A percentile compares a stretch with the other conserved stretches of the same genome.
These are phyloP conservation scores for Meyerozyma smithsonii DNA, from an alignment of 1,139 yeast genomes.

Conservation along the genomic window DNA sequence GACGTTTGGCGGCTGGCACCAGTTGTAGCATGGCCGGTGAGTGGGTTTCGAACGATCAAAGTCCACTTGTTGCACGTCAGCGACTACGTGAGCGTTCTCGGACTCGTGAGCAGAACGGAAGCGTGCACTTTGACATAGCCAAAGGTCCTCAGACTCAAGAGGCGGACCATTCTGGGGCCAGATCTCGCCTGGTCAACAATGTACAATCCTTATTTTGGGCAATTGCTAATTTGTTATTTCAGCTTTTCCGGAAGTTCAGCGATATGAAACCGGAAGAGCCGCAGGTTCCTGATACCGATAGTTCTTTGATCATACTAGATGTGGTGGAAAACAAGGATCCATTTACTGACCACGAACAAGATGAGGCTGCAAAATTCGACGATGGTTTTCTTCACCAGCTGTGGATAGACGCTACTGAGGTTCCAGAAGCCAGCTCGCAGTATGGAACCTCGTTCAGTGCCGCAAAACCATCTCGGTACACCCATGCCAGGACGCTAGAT, in stretches of 20 bases:
- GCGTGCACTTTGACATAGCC: too few relatives aligned
- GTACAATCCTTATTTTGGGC: neutral
- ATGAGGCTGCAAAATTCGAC: neutral
- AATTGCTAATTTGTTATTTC: neutral
- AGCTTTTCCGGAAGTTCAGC: neutral
- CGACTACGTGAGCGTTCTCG: neutral
- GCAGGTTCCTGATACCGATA: neutral
- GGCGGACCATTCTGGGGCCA: neutral
- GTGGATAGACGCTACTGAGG: neutral
- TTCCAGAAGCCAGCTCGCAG: neutral
- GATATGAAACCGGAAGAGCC: neutral
- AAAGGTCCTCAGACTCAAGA: too few relatives aligned
- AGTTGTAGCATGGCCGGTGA: neutral
- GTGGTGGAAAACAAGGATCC: neutral
- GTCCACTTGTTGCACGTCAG: constrained; percentile 1
- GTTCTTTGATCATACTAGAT: neutral
- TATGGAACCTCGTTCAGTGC: neutral
- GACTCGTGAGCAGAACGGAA: neutral
- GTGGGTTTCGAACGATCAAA: neutral
- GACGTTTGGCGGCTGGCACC: neutral
- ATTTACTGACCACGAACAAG: neutral
- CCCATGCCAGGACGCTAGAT: neutral
- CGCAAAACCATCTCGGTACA: neutral
- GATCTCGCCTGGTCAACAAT: neutral
- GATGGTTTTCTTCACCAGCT: neutral